Conservation (phyloP, 2,329 filamentous ascomycete genomes). For the Fulvia fulva region DNA sequence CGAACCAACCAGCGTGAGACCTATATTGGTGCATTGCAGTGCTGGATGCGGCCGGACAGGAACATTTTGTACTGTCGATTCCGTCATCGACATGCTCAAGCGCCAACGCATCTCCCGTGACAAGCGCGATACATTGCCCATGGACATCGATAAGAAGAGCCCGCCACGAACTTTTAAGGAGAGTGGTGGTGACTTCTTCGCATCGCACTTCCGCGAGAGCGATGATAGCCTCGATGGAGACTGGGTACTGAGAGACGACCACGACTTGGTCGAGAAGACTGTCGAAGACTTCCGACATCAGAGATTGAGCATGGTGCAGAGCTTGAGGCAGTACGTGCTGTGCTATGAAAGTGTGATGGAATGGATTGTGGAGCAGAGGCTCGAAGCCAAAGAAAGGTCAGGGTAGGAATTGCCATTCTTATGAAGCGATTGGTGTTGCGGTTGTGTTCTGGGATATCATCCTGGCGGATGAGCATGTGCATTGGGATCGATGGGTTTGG, state of each 20-base stretch:
- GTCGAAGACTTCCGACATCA: conserved; percentile 89
- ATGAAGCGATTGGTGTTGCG: neutral
- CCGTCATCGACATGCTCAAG: conserved; percentile 93
- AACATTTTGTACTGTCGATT: conserved; percentile 94
- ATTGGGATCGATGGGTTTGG: neutral
- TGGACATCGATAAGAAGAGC: conserved; percentile 39
- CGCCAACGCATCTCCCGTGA: conserved; percentile 56
- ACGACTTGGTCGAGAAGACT: conserved; percentile 79
- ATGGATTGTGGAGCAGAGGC: conserved; percentile 61
- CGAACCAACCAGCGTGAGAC: conserved; percentile 51
- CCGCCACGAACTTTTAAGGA: conserved; percentile 2
- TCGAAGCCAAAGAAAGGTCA: neutral
- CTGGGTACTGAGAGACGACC: conserved; percentile 66
- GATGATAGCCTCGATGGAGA: conserved; percentile 39
- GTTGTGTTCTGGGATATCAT: neutral
- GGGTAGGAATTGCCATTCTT: neutral
- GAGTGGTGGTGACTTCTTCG: conserved; percentile 27
- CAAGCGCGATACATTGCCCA: conserved; percentile 36
- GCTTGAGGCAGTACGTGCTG: conserved; percentile 84
- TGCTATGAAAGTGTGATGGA: conserved; percentile 95
- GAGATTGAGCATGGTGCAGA: conserved; percentile 94
- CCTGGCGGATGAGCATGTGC: neutral
- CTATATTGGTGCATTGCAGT: conserved; percentile 90
- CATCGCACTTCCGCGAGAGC: conserved; percentile 20
- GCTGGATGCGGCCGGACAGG: conserved; percentile 94